phyloP scores from a whole-genome alignment of 768 basidiomycete genomes.

The Dacryopinax primogenitus region DNA sequence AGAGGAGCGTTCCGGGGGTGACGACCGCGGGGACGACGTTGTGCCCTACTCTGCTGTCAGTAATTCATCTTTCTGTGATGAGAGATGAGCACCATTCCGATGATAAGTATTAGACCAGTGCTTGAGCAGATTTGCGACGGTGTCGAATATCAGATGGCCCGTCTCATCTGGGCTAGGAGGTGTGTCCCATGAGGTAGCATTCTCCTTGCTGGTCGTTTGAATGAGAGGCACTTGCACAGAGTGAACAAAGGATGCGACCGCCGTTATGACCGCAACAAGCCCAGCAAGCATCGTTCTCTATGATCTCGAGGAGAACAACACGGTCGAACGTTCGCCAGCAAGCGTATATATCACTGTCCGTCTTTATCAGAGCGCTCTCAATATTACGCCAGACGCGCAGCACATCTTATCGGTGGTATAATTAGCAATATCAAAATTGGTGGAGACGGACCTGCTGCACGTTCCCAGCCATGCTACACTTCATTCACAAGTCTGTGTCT shows the following conservation, averaged over 20 bases:
- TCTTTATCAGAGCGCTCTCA: background rate
- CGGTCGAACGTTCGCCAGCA: background rate
- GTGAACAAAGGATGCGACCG: background rate
- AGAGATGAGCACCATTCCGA: conserved; percentile 3
- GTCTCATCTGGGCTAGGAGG: conserved; percentile 10
- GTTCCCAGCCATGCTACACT: too few species aligned
- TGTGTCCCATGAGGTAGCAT: background rate
- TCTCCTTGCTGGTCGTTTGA: background rate
- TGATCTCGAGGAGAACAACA: background rate
- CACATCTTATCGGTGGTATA: background rate
- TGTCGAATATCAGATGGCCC: conserved; percentile 12
- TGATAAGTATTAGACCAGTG: conserved; percentile 13
- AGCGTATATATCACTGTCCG: background rate
- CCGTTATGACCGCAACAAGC: background rate
- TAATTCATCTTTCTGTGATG: background rate
- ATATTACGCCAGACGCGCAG: background rate
- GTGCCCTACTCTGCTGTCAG: conserved; percentile 8
- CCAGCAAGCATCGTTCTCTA: background rate
- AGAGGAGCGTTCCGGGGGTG: conserved; percentile 12
- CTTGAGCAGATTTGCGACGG: conserved; percentile 6
- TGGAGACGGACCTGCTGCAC: background rate
- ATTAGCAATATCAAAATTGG: background rate
- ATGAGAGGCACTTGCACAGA: background rate
- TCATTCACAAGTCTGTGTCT: background rate
- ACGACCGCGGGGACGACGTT: conserved; percentile 11